Conservation (phyloP, 805 yeast species). For the Helenozyma rhizophorensis region DNA sequence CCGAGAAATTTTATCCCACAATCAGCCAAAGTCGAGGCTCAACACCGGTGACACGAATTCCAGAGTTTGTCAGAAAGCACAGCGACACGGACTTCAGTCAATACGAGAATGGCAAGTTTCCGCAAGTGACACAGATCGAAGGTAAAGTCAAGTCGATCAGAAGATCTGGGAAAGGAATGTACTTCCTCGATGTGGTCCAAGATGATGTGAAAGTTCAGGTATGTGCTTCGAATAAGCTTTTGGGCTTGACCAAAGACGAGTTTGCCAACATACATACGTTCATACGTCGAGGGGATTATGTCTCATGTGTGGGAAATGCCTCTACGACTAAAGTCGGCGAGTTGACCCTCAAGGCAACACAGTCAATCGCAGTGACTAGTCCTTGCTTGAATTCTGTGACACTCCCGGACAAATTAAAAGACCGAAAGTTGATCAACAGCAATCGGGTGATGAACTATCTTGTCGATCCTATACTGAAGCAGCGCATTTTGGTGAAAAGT, state of each 20-base stretch:
- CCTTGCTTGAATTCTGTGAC: conserved; percentile 50
- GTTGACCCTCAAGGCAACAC: conserved; percentile 57
- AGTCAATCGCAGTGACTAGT: conserved; percentile 50
- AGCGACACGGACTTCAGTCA: conserved; percentile 14
- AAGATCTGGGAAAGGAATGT: conserved; percentile 62
- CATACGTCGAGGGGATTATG: conserved; percentile 68
- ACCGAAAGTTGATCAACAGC: conserved; percentile 52
- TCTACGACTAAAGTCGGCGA: conserved; percentile 77
- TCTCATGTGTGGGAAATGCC: conserved; percentile 65
- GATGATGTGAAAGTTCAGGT: conserved; percentile 58
- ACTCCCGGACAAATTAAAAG: conserved; percentile 59
- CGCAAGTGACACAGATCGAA: conserved; percentile 21
- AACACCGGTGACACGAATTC: conserved; percentile 26
- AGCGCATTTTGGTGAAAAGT: conserved; percentile 48
- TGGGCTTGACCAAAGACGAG: conserved; percentile 37
- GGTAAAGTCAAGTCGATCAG: conserved; percentile 62
- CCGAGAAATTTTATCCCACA: conserved; percentile 12
- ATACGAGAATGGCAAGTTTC: conserved; percentile 6
- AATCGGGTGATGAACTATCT: conserved; percentile 74
- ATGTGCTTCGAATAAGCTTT: conserved; percentile 50
- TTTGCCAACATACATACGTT: conserved; percentile 36
- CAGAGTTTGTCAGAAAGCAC: conserved; percentile 34
- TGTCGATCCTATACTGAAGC: conserved; percentile 49
- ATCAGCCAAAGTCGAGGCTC: conserved; percentile 2
- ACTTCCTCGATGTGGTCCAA: conserved; percentile 65